Evolutionary conservation across 2,329 filamentous ascomycete genomes (phyloP).

Genomic region (Penicillium sp.): DNA sequence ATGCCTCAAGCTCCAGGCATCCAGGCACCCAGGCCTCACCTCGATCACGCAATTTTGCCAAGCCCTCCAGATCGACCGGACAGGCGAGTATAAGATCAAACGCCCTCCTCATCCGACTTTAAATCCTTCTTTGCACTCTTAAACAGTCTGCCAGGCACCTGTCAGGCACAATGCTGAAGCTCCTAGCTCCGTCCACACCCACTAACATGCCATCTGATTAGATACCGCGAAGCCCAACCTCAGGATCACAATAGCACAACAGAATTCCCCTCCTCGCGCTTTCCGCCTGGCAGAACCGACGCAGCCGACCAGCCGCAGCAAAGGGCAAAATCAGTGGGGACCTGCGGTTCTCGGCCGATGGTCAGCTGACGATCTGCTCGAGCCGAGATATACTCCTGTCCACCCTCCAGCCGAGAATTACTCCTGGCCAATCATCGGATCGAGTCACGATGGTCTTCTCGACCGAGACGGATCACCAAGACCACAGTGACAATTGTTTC

Average conservation of each 20-base stretch:
- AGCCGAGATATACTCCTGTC: no score
- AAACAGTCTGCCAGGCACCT: neutral
- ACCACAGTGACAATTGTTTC: no score
- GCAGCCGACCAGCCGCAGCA: slow-evolving; percentile 32
- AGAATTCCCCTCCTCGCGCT: neutral
- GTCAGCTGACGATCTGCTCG: slow-evolving; percentile 1
- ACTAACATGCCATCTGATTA: slow-evolving; percentile 3
- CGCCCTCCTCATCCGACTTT: slow-evolving; percentile 23
- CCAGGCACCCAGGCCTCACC: slow-evolving; percentile 14
- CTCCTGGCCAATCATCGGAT: neutral
- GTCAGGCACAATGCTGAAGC: neutral
- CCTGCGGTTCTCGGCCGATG: slow-evolving; percentile 25
- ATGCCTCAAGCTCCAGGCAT: neutral
- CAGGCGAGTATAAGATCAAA: slow-evolving; percentile 35
- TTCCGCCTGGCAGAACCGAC: slow-evolving; percentile 17
- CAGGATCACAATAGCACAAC: neutral
- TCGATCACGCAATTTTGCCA: slow-evolving; percentile 43
- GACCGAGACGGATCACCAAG: neutral
- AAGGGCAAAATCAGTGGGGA: slow-evolving; percentile 31
- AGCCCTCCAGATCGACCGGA: slow-evolving; percentile 28
- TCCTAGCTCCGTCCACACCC: neutral
- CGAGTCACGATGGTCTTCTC: slow-evolving; percentile 4
- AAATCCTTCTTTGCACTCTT: slow-evolving; percentile 5
- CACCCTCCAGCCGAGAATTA: no score
- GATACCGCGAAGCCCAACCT: neutral